Base-by-base conservation (phyloP, 2,329 filamentous ascomycete species). In the Seiridium cupressi region DNA sequence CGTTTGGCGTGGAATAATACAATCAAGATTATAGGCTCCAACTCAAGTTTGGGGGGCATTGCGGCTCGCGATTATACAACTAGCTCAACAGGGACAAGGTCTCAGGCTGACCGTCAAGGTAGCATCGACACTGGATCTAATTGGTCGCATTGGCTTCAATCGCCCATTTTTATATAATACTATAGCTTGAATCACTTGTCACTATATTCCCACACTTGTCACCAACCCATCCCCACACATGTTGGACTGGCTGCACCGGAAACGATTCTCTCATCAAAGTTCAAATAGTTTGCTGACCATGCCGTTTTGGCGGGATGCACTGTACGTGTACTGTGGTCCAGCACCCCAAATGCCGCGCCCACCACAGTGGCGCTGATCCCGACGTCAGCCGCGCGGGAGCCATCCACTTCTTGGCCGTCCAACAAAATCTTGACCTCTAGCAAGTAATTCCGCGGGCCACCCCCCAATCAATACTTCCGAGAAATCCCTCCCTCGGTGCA, bases 301-400 rank as follows among this genome's bases (percentile, higher is more conserved):
- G 38, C 13, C 38, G 13, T 53, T 35, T 53, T 53, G 49, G 49
- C 49, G 49, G 49, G 35, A 55, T 42, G 40, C 51, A 55, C 51
- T 42, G 51, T 55, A 55, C n/a, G 51, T n/a, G 18, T 44, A 55
- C 51, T 55, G 51, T 55, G 38, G 38, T 18, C 31, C 38, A 34
- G 4, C 38, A 4, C 3, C 35, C 35, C 11, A 55, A 55, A 26
- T 8, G 9, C 51, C 7, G 38, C 18, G 51, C 51, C 51, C 36
- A 32, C 31, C 54, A 57, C 53, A 57, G 54, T 57, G 54, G 9
- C 55, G 44, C n/a, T 35, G 55, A 58, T 58, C 44, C 55, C 55
- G 55, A 57, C 55, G 55, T 57, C 55, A 57, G 44, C 31, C 55
- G 44, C 53, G 40, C 44, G 44, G 8, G 5, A 31, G 13, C 35